Conservation (phyloP, 352 stramenopile species). For the Globisporangium heterothallicum region DNA sequence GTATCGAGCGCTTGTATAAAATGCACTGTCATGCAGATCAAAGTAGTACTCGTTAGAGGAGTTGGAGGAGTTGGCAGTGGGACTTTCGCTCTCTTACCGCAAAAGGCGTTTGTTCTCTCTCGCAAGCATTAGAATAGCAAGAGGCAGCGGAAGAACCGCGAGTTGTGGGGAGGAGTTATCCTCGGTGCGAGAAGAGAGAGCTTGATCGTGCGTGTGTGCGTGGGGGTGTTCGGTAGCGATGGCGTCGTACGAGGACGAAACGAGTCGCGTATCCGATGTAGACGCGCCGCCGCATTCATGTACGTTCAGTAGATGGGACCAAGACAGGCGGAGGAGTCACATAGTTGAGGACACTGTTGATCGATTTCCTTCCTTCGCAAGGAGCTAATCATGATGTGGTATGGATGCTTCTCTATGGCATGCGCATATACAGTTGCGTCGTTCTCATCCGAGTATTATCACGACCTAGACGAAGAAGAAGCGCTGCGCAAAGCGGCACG, state of each 20-base stretch:
- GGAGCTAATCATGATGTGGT: not conserved
- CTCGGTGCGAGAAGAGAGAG: too few species aligned
- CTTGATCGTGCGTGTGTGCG: too few species aligned
- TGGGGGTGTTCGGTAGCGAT: too few species aligned
- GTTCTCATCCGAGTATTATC: slow-evolving; percentile 31
- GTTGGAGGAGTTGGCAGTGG: not conserved
- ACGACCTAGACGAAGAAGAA: slow-evolving; percentile 53
- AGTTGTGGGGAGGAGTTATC: too few species aligned
- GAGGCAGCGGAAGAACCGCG: too few species aligned
- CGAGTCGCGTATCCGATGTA: slow-evolving; percentile 1
- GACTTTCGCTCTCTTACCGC: not conserved
- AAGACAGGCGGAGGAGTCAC: too few species aligned
- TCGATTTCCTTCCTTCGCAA: not conserved
- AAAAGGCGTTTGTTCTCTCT: not conserved
- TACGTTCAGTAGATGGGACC: too few species aligned
- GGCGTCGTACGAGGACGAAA: slow-evolving; percentile 7
- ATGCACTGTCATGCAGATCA: too few species aligned
- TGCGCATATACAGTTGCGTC: slow-evolving; percentile 2
- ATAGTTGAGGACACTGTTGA: too few species aligned
- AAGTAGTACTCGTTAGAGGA: not conserved
- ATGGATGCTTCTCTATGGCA: not conserved
- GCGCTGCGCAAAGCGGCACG: slow-evolving; percentile 58
- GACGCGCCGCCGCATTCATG: slow-evolving; percentile 14
- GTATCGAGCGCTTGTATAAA: too few species aligned
- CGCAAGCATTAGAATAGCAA: not conserved